Base-by-base conservation (phyloP, 371 early-diverging fungal species). In the Syncephalis fuscata region DNA sequence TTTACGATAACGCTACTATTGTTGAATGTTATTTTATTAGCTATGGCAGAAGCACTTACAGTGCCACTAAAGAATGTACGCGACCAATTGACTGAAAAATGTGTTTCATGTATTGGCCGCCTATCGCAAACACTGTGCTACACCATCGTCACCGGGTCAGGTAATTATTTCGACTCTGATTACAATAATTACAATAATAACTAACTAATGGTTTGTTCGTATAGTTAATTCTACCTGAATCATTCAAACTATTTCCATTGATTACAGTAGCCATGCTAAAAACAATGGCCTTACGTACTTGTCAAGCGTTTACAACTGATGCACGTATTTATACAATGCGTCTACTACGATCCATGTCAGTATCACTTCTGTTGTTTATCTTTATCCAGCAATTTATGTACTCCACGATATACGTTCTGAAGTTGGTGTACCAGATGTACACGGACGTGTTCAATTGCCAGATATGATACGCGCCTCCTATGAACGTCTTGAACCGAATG, bases 211-310 rank as follows among this genome's bases (percentile, higher is more conserved):
- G 11, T 11, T 32, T 32, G 32, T 32, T 32, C 4, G 7, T 2
- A 2, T 53, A 59, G 68, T 71, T 97, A 7, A 93, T 97, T 47
- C 65, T 97, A 43, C 97, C 98, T 7, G 98, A 97, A 57, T 78
- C 89, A 0, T 91, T 83, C 68, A 97, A 97, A 63, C 68, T 96
- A 48, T 71, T 85, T 48, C 97, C 98, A n/a, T 66, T 96, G 26
- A 92, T 85, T 65, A 66, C 80, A 2, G 73, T 93, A 37, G 67
- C 87, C 16, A 56, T 97, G 47, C 73, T 88, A 21, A 94, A 94
- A 55, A 74, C 75, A 40, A 66, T 64, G 16, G 76, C 82, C 0
- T 65, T 94, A 48, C 75, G 88, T 39, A 67, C 63, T 47, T 81
- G 82, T 70, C 63, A 54, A 40, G 60, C 68, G 51, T 56, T 80